phyloP scores from a whole-genome alignment of 148 eudicot species.

The Rhododendron williamsianum region DNA sequence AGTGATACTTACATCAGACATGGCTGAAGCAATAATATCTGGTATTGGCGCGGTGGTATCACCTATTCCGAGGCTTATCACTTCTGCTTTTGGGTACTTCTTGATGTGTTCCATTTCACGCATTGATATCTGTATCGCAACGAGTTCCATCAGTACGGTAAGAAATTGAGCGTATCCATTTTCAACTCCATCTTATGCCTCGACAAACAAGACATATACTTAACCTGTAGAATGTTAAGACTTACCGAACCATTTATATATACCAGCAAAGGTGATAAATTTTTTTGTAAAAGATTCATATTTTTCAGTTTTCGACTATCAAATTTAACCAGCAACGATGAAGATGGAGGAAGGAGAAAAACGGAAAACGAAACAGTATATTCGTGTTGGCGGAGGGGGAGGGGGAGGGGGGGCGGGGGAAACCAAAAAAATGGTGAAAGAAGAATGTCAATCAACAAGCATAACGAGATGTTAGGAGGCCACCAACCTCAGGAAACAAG shows the following conservation, averaged over 20 bases:
- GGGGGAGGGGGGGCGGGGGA: too few relatives aligned
- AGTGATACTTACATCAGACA: slow-evolving; percentile 57
- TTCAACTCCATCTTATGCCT: not conserved
- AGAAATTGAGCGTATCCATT: not conserved
- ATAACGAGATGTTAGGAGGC: not conserved
- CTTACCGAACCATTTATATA: not conserved
- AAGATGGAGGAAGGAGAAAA: too few relatives aligned
- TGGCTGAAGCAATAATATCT: slow-evolving; percentile 43
- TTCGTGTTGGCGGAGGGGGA: too few relatives aligned
- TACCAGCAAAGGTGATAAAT: not conserved
- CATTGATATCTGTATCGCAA: slow-evolving; percentile 28
- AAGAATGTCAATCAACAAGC: not conserved
- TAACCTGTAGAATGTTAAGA: not conserved
- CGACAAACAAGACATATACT: not conserved
- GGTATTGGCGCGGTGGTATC: slow-evolving; percentile 83
- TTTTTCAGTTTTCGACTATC: too few relatives aligned
- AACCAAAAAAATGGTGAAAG: too few relatives aligned
- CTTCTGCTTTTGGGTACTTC: slow-evolving; percentile 65
- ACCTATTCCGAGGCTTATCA: slow-evolving; percentile 78
- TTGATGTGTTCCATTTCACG: slow-evolving; percentile 51
- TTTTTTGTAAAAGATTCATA: too few relatives aligned
- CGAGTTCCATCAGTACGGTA: not conserved
- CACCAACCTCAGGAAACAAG: slow-evolving; percentile 66
- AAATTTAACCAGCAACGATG: too few relatives aligned
- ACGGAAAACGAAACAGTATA: too few relatives aligned